phyloP scores from a whole-genome alignment of 768 basidiomycete species.

The Russula emetica region DNA sequence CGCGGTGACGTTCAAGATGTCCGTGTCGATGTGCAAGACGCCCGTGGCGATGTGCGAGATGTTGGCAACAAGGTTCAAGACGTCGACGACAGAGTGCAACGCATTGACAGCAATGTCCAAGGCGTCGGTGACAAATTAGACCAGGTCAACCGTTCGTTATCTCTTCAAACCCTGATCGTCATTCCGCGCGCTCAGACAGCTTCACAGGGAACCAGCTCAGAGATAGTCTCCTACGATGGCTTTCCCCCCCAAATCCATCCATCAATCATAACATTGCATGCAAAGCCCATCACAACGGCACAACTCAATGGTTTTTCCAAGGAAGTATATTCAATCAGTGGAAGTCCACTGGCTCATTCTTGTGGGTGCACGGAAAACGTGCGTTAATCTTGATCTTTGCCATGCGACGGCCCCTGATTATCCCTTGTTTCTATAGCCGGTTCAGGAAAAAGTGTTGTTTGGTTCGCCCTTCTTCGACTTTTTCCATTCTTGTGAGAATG shows the following conservation, averaged over 20 bases:
- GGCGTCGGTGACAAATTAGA: neutral
- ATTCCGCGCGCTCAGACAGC: neutral
- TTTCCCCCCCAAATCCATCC: neutral
- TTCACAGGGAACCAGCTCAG: neutral
- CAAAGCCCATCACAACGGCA: neutral
- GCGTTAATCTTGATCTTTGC: neutral
- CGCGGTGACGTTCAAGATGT: neutral
- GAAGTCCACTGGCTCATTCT: neutral
- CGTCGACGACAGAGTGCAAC: too few species aligned
- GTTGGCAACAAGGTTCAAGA: neutral
- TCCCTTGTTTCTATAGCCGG: neutral
- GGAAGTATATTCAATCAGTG: neutral
- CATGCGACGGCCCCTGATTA: neutral
- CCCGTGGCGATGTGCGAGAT: too few species aligned
- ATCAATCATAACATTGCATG: neutral
- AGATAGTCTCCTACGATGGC: neutral
- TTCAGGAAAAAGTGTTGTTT: too few species aligned
- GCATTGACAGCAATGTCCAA: too few species aligned
- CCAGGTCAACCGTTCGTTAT: neutral
- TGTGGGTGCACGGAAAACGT: slow-evolving; percentile 3
- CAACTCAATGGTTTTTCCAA: neutral
- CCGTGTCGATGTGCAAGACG: neutral
- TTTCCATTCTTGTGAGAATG: too few species aligned
- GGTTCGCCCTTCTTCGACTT: too few species aligned
- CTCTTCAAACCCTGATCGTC: neutral